Evolutionary conservation across 345 rosid species (phyloP).

Genomic region (Aurinia saxatilis): DNA sequence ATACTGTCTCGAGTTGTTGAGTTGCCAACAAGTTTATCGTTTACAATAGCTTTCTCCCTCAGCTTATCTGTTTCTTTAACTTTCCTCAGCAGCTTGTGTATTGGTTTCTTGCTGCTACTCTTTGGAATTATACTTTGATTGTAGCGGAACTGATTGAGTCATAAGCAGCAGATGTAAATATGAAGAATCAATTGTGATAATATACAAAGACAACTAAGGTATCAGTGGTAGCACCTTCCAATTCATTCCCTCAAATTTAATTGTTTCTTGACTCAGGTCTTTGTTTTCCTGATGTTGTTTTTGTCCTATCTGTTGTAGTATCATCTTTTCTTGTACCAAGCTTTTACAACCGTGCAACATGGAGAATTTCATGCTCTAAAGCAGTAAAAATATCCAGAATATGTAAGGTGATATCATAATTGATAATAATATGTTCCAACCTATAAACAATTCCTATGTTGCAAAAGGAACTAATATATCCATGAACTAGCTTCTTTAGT

Average conservation of each 20-base stretch:
- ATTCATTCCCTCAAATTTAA: too few relatives aligned
- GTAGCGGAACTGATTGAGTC: not conserved
- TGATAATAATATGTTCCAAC: too few relatives aligned
- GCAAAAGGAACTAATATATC: too few relatives aligned
- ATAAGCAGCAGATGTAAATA: not conserved
- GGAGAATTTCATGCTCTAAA: not conserved
- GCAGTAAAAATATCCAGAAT: too few relatives aligned
- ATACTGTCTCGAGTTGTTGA: not conserved
- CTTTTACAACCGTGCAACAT: not conserved
- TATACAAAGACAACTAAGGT: not conserved
- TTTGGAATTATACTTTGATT: not conserved
- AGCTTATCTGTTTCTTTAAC: slow-evolving; percentile 1
- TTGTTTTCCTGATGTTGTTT: not conserved
- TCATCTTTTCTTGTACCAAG: not conserved
- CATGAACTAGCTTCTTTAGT: too few relatives aligned
- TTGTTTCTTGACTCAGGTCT: not conserved
- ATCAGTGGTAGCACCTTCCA: not conserved
- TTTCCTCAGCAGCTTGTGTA: slow-evolving; percentile 12
- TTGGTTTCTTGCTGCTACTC: not conserved
- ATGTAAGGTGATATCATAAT: too few relatives aligned
- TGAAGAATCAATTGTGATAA: too few relatives aligned
- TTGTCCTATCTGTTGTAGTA: slow-evolving; percentile 4
- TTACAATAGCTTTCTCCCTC: not conserved
- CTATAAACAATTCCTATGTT: too few relatives aligned
- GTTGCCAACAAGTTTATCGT: not conserved